Evolutionary conservation across 2,329 filamentous ascomycete species (phyloP).

Genomic region (Didymella arachidicola): DNA sequence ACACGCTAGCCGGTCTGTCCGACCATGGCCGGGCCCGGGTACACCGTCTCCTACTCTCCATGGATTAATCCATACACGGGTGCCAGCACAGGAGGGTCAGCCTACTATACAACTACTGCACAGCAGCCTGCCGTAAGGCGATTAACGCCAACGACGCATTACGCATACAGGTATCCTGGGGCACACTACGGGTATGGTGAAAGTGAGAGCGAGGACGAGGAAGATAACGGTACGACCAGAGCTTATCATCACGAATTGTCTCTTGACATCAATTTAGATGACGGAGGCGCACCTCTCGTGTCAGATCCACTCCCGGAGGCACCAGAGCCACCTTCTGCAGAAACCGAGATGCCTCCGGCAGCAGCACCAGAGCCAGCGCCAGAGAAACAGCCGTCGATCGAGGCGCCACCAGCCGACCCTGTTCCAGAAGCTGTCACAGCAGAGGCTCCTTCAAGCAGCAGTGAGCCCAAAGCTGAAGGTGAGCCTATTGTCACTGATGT

Average conservation of each 20-base stretch:
- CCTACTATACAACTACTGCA: constrained; percentile 17
- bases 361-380: not conserved
- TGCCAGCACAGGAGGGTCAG: constrained; percentile 24
- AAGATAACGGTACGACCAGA: constrained; percentile 17
- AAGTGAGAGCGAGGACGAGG: constrained; percentile 26
- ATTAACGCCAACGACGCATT: constrained; percentile 32
- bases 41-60: constrained; percentile 44
- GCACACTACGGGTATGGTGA: constrained; percentile 20
- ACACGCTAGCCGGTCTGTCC: constrained; percentile 30
- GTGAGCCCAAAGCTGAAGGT: constrained; percentile 21
- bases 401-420: constrained; percentile 10
- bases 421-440: constrained; percentile 15
- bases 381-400: not conserved
- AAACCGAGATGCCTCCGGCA: constrained; percentile 13
- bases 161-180: constrained; percentile 16
- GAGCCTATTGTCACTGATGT: constrained; percentile 32
- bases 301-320: constrained; percentile 26
- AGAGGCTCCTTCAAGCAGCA: constrained; percentile 16
- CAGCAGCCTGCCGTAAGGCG: constrained; percentile 35
- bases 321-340: constrained; percentile 26
- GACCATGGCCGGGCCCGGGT: constrained; percentile 40
- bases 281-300: constrained; percentile 30
- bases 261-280: constrained; percentile 23
- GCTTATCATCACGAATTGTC: not conserved
- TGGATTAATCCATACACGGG: constrained; percentile 44